Evolutionary conservation across 1,284 basidiomycete species (phyloP).

Genomic region (Ganoderma sp.): DNA sequence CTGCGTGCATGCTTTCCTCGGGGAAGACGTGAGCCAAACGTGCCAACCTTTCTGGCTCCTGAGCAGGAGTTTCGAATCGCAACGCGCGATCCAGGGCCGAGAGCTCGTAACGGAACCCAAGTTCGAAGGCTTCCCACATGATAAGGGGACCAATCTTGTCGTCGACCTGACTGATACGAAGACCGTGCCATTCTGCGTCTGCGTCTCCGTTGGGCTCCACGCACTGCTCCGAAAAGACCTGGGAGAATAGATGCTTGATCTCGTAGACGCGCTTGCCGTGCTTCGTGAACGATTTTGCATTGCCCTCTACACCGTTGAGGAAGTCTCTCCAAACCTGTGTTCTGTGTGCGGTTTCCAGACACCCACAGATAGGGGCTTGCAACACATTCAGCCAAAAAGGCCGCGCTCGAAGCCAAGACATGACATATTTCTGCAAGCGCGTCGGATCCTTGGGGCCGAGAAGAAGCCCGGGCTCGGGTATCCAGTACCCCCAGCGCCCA

Average conservation of each 20-base stretch:
- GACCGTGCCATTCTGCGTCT: conserved; percentile 1
- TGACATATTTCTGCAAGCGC: conserved; percentile 9
- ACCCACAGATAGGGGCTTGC: not conserved
- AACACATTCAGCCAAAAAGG: conserved; percentile 16
- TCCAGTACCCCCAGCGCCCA: conserved; percentile 20
- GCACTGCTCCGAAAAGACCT: conserved; percentile 1
- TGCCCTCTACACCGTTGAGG: conserved; percentile 5
- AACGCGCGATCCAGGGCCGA: conserved; percentile 7
- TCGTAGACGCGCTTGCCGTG: not conserved
- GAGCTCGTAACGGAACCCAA: conserved; percentile 25
- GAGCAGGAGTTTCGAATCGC: too few species aligned
- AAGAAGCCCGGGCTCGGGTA: conserved; percentile 16
- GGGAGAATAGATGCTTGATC: conserved; percentile 8
- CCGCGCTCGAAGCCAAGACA: conserved; percentile 11
- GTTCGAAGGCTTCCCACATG: conserved; percentile 23
- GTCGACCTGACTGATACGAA: not conserved
- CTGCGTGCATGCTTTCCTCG: not conserved
- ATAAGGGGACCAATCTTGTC: not conserved
- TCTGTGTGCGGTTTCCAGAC: too few species aligned
- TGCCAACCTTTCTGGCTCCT: not conserved
- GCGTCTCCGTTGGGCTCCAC: not conserved
- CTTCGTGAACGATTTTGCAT: not conserved
- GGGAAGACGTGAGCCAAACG: not conserved
- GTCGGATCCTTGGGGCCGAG: not conserved
- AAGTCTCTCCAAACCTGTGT: conserved; percentile 17